Base-by-base conservation (phyloP, 768 basidiomycete genomes). In the Pluteus cervinus region DNA sequence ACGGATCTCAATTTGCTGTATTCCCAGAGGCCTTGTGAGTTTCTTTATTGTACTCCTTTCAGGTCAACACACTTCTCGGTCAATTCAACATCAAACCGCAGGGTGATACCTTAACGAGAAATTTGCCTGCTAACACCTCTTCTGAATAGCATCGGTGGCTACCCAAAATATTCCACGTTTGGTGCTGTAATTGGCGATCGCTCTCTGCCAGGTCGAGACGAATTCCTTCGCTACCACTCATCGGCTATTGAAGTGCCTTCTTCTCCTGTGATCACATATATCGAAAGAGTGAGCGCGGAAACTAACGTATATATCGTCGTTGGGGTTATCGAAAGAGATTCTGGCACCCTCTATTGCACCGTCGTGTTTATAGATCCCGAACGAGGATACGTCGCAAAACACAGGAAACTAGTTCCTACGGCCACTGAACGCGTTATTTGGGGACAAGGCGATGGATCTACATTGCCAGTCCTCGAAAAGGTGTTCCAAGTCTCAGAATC, bases 361-460 rank as follows among this genome's bases (percentile, higher is more conserved):
- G 71, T 54, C 7, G 59, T 79, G 14, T 79, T 78, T 51, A 64
- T 79, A 16, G 68, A 74, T 46, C 75, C 79, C 0, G 42, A 45
- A 12, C 46, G 65, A 29, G 79, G 79, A 2, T 62, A 68, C 18
- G 51, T 80, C n/a, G 76, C 63, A 24, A 79, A 79, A 50, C 76
- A 81, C 50, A 66, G 81, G 11, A 82, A 82, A 58, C 49, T 82
- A 16, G 59, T 77, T 47, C 81, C 81, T 2, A 83, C 81, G 6
- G 80, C 63, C 0, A 44, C 60, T 35, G 81, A 83, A 49, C 60
- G 78, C 17, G 50, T 77, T 10, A 66, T 82, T 23, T 83, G 80
- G 81, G 77, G 76, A 3, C 65, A 66, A 41, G 79, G 80, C 1
- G 69, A 78, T 41, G 71, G 68, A 7, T 62, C 61, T 7, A 75